Evolutionary conservation across 2,329 filamentous ascomycete species (phyloP).

Genomic region (Ophiostoma ips): DNA sequence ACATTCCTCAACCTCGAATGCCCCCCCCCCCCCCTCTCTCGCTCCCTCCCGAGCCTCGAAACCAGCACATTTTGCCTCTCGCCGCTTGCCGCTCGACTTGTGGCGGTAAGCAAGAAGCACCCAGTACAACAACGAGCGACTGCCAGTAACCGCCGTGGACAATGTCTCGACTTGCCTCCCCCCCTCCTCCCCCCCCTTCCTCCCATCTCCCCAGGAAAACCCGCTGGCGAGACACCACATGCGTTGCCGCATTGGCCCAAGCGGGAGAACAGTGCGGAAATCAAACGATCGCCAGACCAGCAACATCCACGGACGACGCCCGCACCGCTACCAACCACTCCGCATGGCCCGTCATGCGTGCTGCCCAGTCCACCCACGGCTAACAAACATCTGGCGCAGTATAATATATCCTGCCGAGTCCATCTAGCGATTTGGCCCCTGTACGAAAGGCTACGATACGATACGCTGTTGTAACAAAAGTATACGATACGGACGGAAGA

Average conservation of each 20-base stretch:
- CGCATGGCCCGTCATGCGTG: too few relatives aligned
- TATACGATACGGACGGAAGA: slow-evolving; percentile 9
- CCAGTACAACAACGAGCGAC: neutral
- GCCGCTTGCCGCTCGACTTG: neutral
- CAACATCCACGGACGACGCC: neutral
- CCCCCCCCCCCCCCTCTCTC: too few relatives aligned
- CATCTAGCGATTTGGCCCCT: slow-evolving; percentile 4
- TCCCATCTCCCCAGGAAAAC: neutral
- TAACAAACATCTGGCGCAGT: slow-evolving; percentile 4
- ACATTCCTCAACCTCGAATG: neutral
- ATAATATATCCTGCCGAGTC: slow-evolving; percentile 8
- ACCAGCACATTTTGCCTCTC: neutral
- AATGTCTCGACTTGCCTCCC: too few relatives aligned
- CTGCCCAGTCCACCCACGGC: neutral
- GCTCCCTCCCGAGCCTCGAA: too few relatives aligned
- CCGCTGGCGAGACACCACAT: neutral
- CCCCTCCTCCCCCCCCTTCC: too few relatives aligned
- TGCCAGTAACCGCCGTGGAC: neutral
- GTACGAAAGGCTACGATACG: slow-evolving; percentile 6
- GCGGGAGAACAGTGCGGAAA: neutral
- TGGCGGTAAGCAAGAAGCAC: neutral
- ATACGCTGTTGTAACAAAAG: slow-evolving; percentile 15
- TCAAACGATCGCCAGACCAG: neutral
- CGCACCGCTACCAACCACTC: too few relatives aligned
- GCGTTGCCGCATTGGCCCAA: neutral